These are phyloP conservation scores for Mariannaea elegans DNA, from an alignment of 2,329 filamentous ascomycete genomes.

Conservation along the genomic window DNA sequence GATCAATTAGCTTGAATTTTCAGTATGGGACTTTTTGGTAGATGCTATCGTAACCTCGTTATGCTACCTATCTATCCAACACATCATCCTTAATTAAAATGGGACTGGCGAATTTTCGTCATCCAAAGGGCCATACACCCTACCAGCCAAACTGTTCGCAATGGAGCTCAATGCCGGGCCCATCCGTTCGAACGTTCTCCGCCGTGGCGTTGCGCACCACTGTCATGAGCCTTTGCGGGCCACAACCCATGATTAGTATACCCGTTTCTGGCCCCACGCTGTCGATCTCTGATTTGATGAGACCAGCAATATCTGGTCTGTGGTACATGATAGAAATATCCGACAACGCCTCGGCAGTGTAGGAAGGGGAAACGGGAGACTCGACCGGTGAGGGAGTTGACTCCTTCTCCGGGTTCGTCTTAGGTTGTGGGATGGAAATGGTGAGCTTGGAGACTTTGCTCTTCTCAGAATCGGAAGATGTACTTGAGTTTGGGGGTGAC, in stretches of 20 bases:
- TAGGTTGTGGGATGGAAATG: constrained; percentile 1
- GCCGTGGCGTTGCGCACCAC: constrained; percentile 53
- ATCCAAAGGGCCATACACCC: background rate
- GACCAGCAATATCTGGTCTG: constrained; percentile 48
- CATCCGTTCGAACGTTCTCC: constrained; percentile 48
- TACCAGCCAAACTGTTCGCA: constrained; percentile 59
- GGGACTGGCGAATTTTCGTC: too few relatives aligned
- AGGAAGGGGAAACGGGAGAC: constrained; percentile 5
- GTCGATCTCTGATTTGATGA: constrained; percentile 47
- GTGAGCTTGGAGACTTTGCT: constrained; percentile 3
- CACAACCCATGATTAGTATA: constrained; percentile 57
- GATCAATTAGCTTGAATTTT: background rate
- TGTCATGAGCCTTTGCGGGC: constrained; percentile 53
- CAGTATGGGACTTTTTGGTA: background rate
- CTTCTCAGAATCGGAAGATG: constrained; percentile 23
- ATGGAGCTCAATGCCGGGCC: constrained; percentile 58
- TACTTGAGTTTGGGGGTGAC: constrained; percentile 16
- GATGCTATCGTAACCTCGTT: background rate
- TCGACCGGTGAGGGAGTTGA: constrained; percentile 15
- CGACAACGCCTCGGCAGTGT: background rate
- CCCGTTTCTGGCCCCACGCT: constrained; percentile 42
- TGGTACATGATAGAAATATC: constrained; percentile 41
- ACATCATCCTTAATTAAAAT: too few relatives aligned
- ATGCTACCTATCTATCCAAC: background rate
- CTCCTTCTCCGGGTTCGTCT: constrained; percentile 29